Evolutionary conservation across 495 filamentous ascomycete genomes (phyloP), one percentile per base, ranked within the genome.

Genomic region (Tuber calosporum): DNA sequence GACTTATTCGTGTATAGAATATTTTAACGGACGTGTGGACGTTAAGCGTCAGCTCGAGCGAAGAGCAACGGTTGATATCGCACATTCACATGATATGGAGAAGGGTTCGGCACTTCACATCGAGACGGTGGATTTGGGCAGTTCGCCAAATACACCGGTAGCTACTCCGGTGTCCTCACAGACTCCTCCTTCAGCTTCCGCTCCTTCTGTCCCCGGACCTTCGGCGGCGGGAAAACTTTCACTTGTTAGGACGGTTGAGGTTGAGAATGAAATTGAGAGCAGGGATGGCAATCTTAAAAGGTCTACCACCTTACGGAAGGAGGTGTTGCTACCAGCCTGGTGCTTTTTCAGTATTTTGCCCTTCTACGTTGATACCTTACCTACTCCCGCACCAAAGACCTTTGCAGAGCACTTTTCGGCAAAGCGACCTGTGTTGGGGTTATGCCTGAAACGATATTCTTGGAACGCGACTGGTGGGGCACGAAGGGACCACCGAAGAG

Each of bases 261-360:
- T 78, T 48, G 85, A 86, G n/a, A 82, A 77, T 22, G 74, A 79
- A 39, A 80, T 81, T 22, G 69, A 86, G 30, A 77, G 83, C 15
- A 81, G 83, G 67, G 82, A 81, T 71, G 83, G 82, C 4, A 83
- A 80, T 68, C 82, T 82, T 37, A 85, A 83, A 58, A 84, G 83
- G 15, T 87, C 83, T 42, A 86, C 74, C 71, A 85, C 79, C 67
- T 48, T 91, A 42, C 85, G 90, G 45, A 95, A 91, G 81, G 93
- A 95, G 80, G 90, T 97, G 20, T 88, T 94, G 81, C 96, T 99
- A 86, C 95, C 94, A 19, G 95, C 95, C 19, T 99, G 94, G 94
- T 95, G 97, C 79, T 97, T 99, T 79, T 97, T 97, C 82, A 80
- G 77, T 11, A 53, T 80, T 67, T 68, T 80, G 13, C 78, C 78